A percentile compares a stretch with the other conserved stretches of the same genome.
Evolutionary conservation across 768 basidiomycete genomes (phyloP).

Genomic region (Aureoboletus auriporus): DNA sequence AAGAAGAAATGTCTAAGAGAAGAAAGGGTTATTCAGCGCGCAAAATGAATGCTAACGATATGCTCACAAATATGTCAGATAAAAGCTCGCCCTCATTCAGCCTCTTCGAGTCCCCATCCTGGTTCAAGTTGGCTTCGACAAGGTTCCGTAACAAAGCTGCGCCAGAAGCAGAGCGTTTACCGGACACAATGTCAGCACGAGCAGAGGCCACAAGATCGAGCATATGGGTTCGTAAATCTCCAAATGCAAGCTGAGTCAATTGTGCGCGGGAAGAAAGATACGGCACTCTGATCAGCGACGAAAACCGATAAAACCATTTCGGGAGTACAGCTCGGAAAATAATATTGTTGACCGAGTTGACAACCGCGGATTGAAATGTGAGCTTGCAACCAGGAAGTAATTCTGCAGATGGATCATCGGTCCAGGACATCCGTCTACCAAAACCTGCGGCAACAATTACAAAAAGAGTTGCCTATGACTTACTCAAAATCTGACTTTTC

Average conservation of each 20-base stretch:
- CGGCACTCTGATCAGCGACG: slow-evolving; percentile 29
- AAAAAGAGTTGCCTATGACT: slow-evolving; percentile 32
- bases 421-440: slow-evolving; percentile 34
- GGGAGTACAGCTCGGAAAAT: slow-evolving; percentile 32
- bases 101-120: slow-evolving; percentile 26
- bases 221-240: slow-evolving; percentile 38
- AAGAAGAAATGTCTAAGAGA: slow-evolving; percentile 45
- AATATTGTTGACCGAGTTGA: slow-evolving; percentile 17
- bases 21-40: neutral
- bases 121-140: slow-evolving; percentile 44
- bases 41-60: neutral
- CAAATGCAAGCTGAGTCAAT: slow-evolving; percentile 29
- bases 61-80: slow-evolving; percentile 46
- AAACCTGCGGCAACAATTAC: slow-evolving; percentile 41
- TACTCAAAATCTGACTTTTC: neutral
- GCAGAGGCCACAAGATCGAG: slow-evolving; percentile 37
- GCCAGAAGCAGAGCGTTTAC: slow-evolving; percentile 22
- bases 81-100: slow-evolving; percentile 44
- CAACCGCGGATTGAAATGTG: slow-evolving; percentile 36
- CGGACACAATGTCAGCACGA: slow-evolving; percentile 31
- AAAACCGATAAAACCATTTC: slow-evolving; percentile 26
- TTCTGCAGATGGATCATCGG: slow-evolving; percentile 24
- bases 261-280: slow-evolving; percentile 30
- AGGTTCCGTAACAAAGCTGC: slow-evolving; percentile 42
- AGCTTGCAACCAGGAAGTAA: slow-evolving; percentile 30